A percentile compares a stretch with the other conserved stretches of the same genome.
These are phyloP conservation scores for Zychaea mexicana DNA, from an alignment of 371 early-diverging fungal genomes.

Conservation along the genomic window DNA sequence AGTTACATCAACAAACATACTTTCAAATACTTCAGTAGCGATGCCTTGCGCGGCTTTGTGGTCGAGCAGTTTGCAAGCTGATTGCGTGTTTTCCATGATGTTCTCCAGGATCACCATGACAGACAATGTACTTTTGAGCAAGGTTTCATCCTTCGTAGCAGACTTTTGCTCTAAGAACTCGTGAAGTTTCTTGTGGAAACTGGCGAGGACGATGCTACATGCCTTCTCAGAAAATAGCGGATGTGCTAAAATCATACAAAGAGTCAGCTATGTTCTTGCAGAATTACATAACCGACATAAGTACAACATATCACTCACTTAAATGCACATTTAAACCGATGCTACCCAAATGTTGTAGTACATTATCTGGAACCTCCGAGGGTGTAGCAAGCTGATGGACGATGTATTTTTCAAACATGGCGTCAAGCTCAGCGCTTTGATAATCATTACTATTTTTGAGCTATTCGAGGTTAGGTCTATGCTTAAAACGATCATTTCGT, in stretches of 20 bases:
- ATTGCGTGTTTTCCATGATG: background rate
- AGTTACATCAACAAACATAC: slow-evolving; percentile 23
- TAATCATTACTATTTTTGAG: background rate
- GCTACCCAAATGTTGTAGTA: background rate
- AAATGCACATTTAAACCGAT: background rate
- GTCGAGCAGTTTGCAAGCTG: background rate
- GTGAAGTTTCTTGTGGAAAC: background rate
- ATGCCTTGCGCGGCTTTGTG: background rate
- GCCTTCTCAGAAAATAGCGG: background rate
- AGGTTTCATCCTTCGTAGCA: background rate
- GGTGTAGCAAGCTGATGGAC: background rate
- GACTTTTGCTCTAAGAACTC: background rate
- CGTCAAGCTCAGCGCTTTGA: slow-evolving; percentile 1
- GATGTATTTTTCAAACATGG: slow-evolving; percentile 1
- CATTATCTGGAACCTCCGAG: background rate
- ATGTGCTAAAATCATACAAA: background rate
- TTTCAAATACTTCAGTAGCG: slow-evolving; percentile 28
- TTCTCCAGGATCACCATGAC: background rate
- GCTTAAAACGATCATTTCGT: background rate
- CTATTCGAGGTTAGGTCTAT: background rate
- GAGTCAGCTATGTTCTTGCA: background rate
- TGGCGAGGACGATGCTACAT: background rate
- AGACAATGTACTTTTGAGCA: background rate
- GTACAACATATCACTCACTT: slow-evolving; percentile 4
- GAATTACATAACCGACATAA: background rate